Evolutionary conservation across 192 early-diverging fungal species (phyloP).

Genomic region (Geranomyces michiganensis): DNA sequence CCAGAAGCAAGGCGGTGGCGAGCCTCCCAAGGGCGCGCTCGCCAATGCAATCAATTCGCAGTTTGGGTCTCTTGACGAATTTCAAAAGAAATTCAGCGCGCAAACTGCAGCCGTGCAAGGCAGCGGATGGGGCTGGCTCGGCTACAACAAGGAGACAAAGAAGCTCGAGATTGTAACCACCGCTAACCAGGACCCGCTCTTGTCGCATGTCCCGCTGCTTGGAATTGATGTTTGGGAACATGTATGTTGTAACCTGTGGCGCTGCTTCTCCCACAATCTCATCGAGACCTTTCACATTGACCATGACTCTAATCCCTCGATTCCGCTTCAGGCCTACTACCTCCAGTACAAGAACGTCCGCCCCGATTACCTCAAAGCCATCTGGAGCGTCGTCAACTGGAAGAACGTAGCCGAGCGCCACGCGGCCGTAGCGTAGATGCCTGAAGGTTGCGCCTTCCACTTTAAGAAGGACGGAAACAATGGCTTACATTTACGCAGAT

Average conservation of each 20-base stretch:
- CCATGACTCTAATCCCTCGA: not conserved
- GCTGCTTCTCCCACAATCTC: not conserved
- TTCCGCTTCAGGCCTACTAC: slow-evolving; percentile 84
- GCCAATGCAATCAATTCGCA: slow-evolving; percentile 74
- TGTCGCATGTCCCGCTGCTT: slow-evolving; percentile 72
- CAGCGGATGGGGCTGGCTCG: slow-evolving; percentile 97
- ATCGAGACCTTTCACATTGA: no score
- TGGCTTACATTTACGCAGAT: no score
- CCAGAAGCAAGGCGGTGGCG: slow-evolving; percentile 76
- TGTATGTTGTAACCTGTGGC: slow-evolving; percentile 39
- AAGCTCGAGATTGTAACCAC: slow-evolving; percentile 85
- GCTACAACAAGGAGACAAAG: slow-evolving; percentile 77
- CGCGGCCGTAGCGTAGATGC: slow-evolving; percentile 53
- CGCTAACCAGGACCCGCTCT: slow-evolving; percentile 85
- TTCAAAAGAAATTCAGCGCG: slow-evolving; percentile 75
- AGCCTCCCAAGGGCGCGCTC: slow-evolving; percentile 69
- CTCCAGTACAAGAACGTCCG: slow-evolving; percentile 97
- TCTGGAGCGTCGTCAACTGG: slow-evolving; percentile 98
- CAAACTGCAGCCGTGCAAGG: slow-evolving; percentile 85
- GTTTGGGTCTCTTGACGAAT: slow-evolving; percentile 83
- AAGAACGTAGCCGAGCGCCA: slow-evolving; percentile 89
- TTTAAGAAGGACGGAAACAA: no score
- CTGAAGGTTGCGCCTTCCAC: no score
- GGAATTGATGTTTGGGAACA: slow-evolving; percentile 97
- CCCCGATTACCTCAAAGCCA: slow-evolving; percentile 92